phyloP scores from a whole-genome alignment of 768 basidiomycete genomes.

The Scleroderma citrinum region DNA sequence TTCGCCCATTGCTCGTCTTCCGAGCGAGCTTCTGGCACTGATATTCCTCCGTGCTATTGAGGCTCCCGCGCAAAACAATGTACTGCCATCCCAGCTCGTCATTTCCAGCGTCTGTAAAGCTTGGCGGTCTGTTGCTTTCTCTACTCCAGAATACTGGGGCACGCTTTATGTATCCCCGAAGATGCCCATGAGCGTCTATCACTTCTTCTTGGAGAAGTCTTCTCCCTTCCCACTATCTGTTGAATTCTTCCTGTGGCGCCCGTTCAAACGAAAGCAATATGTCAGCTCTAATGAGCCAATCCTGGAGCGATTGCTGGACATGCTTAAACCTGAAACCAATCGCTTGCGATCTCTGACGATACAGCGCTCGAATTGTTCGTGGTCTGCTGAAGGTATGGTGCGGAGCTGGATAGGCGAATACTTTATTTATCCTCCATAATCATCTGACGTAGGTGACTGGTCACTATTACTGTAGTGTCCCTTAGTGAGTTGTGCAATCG shows the following conservation, averaged over 20 bases:
- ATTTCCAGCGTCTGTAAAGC: constrained; percentile 1
- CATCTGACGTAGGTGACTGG: background rate
- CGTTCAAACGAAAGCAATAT: background rate
- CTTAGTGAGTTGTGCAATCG: no score
- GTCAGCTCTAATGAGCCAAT: background rate
- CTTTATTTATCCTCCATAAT: background rate
- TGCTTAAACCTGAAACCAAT: background rate
- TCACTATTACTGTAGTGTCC: no score
- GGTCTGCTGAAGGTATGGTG: background rate
- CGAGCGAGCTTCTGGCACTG: constrained; percentile 1
- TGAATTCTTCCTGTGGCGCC: constrained; percentile 2
- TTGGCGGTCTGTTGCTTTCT: constrained; percentile 1
- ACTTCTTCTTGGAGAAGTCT: background rate
- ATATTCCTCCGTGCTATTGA: constrained; percentile 1
- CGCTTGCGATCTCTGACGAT: background rate
- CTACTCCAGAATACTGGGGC: constrained; percentile 1
- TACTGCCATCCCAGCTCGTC: background rate
- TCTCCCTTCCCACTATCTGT: background rate
- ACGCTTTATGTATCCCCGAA: background rate
- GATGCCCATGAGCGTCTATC: constrained; percentile 2
- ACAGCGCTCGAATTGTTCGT: background rate
- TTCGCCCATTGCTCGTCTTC: constrained; percentile 3
- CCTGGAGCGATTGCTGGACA: background rate
- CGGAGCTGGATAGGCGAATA: background rate
- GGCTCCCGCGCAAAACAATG: background rate